Evolutionary conservation across 2,329 filamentous ascomycete species (phyloP).

Genomic region (Colletotrichum nymphaeae): DNA sequence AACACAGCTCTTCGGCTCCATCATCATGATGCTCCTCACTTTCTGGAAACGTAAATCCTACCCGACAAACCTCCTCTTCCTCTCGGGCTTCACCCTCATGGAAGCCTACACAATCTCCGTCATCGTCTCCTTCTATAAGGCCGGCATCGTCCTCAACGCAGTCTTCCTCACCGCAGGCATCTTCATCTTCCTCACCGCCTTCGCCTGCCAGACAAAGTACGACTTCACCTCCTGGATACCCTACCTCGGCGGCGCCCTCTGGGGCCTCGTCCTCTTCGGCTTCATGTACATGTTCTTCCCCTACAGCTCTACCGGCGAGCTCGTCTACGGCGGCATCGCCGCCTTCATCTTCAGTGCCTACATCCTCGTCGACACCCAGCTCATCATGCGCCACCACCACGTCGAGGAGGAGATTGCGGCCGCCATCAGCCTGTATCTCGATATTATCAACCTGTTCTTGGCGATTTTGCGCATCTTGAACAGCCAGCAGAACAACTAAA

Average conservation of each 20-base stretch:
- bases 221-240: constrained; percentile 98
- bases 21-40: constrained; percentile 86
- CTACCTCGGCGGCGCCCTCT: constrained; percentile 90
- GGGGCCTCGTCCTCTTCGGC: constrained; percentile 91
- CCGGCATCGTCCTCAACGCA: constrained; percentile 87
- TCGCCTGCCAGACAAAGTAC: constrained; percentile 97
- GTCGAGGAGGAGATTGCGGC: constrained; percentile 98
- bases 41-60: constrained; percentile 98
- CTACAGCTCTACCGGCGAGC: constrained; percentile 81
- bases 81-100: constrained; percentile 87
- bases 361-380: constrained; percentile 95
- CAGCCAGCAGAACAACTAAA: constrained; percentile 91
- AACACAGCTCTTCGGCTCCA: constrained; percentile 77
- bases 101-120: constrained; percentile 96
- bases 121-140: constrained; percentile 90
- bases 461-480: constrained; percentile 96
- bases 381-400: constrained; percentile 95
- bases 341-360: constrained; percentile 94
- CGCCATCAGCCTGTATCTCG: constrained; percentile 92
- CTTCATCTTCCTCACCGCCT: constrained; percentile 82
- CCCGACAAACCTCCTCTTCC: constrained; percentile 93
- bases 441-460: constrained; percentile 97
- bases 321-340: constrained; percentile 83
- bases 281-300: constrained; percentile 95
- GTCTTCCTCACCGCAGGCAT: constrained; percentile 88